Base-by-base conservation (phyloP, 2,329 filamentous ascomycete species). In the Aspergillus candidus region DNA sequence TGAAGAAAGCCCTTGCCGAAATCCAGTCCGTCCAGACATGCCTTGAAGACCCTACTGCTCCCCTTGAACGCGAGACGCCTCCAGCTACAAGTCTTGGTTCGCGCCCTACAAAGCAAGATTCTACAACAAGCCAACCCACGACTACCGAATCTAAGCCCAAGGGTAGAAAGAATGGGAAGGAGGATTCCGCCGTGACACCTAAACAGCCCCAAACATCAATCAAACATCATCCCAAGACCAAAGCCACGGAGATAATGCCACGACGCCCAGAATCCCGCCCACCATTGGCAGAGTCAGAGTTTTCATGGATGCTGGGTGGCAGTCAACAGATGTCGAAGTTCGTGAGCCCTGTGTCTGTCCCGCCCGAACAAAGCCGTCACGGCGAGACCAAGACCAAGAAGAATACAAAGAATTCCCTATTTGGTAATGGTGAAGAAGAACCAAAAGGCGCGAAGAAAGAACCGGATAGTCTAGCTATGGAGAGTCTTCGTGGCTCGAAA, bases 261-360 rank as follows among this genome's bases (percentile, higher is more conserved):
- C 41, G 50, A 30, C 59, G 57, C 35, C 51, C 58, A 36, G 41
- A 40, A 34, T 46, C 57, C 8, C 68, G 72, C 33, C 65, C 70
- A 38, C 68, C 71, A 32, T 51, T 75, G 38, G 63, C 67, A 31
- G 63, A 73, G 39, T 68, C 72, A 13, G 70, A 70, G 17, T 74
- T 73, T 44, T 73, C 72, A 11, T 75, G 72, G 68, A 74, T 75
- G 70, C 61, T 75, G 32, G 72, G 71, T 31, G 67, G 71, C 36
- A 62, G 63, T 44, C 62, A 67, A 34, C 65, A 66, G 40, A 61
- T 70, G 18, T 72, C 69, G 8, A 66, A 63, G 27, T 74, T 74
- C 57, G 69, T 73, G 34, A 68, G 66, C 40, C 67, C 69, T 12
- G 66, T 63, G 13, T 70, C 70, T n/a, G 60, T 63, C 22, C 65